Evolutionary conservation across 2,329 filamentous ascomycete genomes (phyloP).

Genomic region (Aspergillus viridinutans): DNA sequence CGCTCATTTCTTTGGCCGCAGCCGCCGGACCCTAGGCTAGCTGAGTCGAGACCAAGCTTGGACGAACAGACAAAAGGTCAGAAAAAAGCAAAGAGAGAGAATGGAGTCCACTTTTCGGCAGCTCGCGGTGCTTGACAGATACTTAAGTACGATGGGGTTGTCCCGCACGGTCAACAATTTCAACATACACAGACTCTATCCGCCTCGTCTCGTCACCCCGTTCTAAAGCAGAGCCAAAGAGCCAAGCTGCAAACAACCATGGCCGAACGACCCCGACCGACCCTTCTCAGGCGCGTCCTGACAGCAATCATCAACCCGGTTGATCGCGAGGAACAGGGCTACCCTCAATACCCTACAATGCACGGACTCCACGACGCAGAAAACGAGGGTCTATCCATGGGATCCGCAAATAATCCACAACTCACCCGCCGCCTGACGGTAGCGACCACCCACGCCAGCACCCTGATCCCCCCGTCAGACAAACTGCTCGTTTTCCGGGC

Average conservation of each 20-base stretch:
- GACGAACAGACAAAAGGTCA: neutral
- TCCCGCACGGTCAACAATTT: neutral
- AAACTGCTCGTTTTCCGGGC: constrained; percentile 39
- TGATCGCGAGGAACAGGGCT: constrained; percentile 24
- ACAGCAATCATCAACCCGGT: constrained; percentile 16
- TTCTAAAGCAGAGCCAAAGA: neutral
- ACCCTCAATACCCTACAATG: constrained; percentile 13
- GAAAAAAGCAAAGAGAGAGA: neutral
- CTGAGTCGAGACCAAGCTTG: neutral
- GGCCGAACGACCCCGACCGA: neutral
- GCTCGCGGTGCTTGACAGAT: neutral
- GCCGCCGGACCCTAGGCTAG: neutral
- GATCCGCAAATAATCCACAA: neutral
- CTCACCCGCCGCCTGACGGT: constrained; percentile 8
- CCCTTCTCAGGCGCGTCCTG: neutral
- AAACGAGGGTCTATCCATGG: constrained; percentile 3
- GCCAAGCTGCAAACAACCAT: neutral
- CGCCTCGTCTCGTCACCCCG: neutral
- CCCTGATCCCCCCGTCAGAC: constrained; percentile 32
- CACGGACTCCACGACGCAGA: constrained; percentile 4
- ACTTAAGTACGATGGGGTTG: neutral
- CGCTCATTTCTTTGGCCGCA: neutral
- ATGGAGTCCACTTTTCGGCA: neutral
- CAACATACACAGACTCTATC: neutral
- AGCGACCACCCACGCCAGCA: constrained; percentile 15